Base-by-base conservation (phyloP, 805 yeast genomes). In the Wickerhamiella galacta region DNA sequence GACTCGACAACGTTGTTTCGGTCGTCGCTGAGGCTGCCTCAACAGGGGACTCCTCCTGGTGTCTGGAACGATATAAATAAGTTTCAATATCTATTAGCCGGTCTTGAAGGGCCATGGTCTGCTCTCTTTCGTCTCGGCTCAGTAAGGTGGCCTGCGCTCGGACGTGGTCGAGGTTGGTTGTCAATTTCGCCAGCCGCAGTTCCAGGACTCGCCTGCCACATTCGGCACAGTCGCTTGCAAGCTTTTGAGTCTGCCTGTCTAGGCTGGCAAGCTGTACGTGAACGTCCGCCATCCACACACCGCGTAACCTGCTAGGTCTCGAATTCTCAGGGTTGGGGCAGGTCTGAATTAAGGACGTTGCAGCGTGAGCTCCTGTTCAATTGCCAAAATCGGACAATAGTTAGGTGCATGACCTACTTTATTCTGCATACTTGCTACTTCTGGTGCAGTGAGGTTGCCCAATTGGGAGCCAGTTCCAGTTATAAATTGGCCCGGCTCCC, bases 71-170 rank as follows among this genome's bases (percentile, higher is more conserved):
- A n/a, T 19, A 22, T 3, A 36, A 25, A 4, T 16, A 12, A n/a
- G n/a, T 25, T 21, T 36, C 32, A 15, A 33, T 27, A 19, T 25
- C 20, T n/a, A 34, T 18, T 19, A 36, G 32, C 20, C 34, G 28
- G 34, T 27, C 33, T 24, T 36, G 31, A 3, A 26, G 24, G 11
- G 18, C 34, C 17, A 36, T 8, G 9, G 30, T 16, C 15, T 11
- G 11, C 20, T 25, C 25, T n/a, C n/a, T n/a, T n/a, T n/a, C n/a
- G n/a, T n/a, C n/a, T n/a, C n/a, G n/a, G n/a, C n/a, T n/a, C n/a
- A n/a, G n/a, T n/a, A n/a, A n/a, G n/a, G n/a, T n/a, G 30, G 20
- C 30, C n/a, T 19, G 30, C 6, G 21, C 23, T 3, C 29, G 30
- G 10, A 20, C 12, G 3, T 23, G 22, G 4, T 19, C 24, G 3